Evolutionary conservation across 2,329 filamentous ascomycete genomes (phyloP), one percentile per base, ranked within the genome.

Genomic region (Chaetoscypha palmicola): DNA sequence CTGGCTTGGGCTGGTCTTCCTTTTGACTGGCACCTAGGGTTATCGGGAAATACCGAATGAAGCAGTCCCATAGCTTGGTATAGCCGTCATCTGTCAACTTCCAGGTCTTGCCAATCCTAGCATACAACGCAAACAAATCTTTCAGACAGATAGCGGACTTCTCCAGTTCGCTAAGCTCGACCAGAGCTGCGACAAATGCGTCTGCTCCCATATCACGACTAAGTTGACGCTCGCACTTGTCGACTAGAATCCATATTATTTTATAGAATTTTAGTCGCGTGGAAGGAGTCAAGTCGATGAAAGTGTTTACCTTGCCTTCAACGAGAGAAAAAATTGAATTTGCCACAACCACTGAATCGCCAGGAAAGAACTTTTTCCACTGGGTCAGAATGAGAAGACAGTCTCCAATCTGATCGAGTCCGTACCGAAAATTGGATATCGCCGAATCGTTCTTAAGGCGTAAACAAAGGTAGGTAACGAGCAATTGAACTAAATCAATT

Each of bases 1-100:
- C 51, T n/a, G 48, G 44, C 1, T 43, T 44, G 1, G 52, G 53
- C 8, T 48, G 47, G 5, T 46, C 45, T 31, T 54, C 44, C 23
- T 35, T 33, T 9, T 38, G 28, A 10, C 37, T 32, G 3, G 48
- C 52, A 11, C 49, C 46, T 7, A 61, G 36, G 3, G 50, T 58
- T 14, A 62, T 54, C 1, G 60, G 60, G 41, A 54, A 61, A 28
- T 59, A 62, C 26, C 58, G 42, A 10, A 51, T 50, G 28, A 55
- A 60, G 1, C 55, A 58, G 5, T 53, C 49, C 47, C 55, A 62
- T 4, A 60, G 38, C 1, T 44, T 28, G 12, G 54, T 41, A 8
- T 46, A 46, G 8, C 51, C 49, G 4, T 36, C 38, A 9, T 39
- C 19, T 2, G 22, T 32, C 9, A 54, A 38, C 12, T 38, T 37